Evolutionary conservation across 148 eudicot genomes (phyloP).

Genomic region (Pharnaceum exiguum): DNA sequence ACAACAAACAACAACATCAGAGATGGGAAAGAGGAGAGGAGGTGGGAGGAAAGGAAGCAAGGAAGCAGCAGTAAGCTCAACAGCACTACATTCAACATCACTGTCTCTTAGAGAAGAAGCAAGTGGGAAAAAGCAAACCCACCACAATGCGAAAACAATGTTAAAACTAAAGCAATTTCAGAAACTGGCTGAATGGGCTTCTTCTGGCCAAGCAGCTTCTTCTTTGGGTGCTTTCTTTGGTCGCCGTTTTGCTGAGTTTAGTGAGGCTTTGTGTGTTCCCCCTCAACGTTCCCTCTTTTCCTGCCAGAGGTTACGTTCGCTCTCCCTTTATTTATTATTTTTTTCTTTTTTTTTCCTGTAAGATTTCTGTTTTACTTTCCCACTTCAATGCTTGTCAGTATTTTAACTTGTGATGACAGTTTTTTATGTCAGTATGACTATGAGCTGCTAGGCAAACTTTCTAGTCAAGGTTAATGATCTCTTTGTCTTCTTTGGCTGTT

Average conservation of each 20-base stretch:
- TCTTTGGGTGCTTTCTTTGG: slow-evolving; percentile 60
- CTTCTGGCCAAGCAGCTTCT: slow-evolving; percentile 32
- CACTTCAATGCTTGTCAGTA: neutral
- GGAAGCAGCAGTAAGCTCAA: neutral
- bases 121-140: slow-evolving; percentile 47
- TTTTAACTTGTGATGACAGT: neutral
- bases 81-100: slow-evolving; percentile 26
- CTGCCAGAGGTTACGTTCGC: slow-evolving; percentile 57
- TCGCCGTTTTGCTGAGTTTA: slow-evolving; percentile 38
- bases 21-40: slow-evolving; percentile 54
- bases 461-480: too few species aligned
- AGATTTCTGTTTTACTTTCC: neutral
- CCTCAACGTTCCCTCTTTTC: slow-evolving; percentile 50
- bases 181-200: slow-evolving; percentile 55
- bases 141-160: slow-evolving; percentile 43
- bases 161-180: slow-evolving; percentile 63
- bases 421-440: too few species aligned
- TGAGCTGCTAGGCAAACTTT: too few species aligned
- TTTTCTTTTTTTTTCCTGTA: neutral
- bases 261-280: slow-evolving; percentile 44
- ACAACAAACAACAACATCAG: too few species aligned
- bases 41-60: slow-evolving; percentile 26
- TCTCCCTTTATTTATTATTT: neutral
- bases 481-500: too few species aligned
- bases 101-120: slow-evolving; percentile 58